Evolutionary conservation across 441 rosid species (phyloP).

Genomic region (Adansonia grandidieri): DNA sequence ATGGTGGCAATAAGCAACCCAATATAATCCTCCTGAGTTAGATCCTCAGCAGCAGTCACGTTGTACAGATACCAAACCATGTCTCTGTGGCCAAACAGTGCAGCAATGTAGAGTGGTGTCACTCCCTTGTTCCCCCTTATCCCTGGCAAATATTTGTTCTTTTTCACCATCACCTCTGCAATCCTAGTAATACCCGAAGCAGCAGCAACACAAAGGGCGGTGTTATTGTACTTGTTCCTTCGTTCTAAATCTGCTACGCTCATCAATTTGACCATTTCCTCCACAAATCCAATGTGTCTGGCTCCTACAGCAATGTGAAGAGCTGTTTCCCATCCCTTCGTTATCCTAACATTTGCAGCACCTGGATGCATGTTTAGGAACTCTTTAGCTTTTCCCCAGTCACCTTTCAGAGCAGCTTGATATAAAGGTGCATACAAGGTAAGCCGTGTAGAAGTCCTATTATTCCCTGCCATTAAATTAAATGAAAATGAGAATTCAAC

Average conservation of each 20-base stretch:
- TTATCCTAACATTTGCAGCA: constrained; percentile 23
- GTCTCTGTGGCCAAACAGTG: constrained; percentile 25
- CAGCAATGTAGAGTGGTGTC: constrained; percentile 31
- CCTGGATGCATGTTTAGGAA: constrained; percentile 7
- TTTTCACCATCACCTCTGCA: constrained; percentile 29
- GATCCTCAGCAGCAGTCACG: constrained; percentile 11
- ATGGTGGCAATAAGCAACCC: constrained; percentile 27
- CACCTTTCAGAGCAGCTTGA: constrained; percentile 38
- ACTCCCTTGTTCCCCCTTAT: constrained; percentile 24
- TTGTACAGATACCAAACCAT: constrained; percentile 26
- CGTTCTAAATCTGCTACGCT: not conserved
- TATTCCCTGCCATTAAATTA: constrained; percentile 12
- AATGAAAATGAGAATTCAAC: not conserved
- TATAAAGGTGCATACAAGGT: constrained; percentile 29
- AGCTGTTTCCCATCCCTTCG: constrained; percentile 28
- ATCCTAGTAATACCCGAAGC: constrained; percentile 29
- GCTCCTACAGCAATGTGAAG: constrained; percentile 38
- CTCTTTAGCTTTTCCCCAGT: constrained; percentile 27
- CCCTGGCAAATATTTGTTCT: constrained; percentile 1
- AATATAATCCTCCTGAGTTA: constrained; percentile 15
- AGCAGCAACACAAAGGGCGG: constrained; percentile 32
- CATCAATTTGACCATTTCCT: constrained; percentile 25
- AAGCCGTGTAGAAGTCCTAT: constrained; percentile 5
- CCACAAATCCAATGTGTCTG: constrained; percentile 26
- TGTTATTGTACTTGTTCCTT: constrained; percentile 2